Percentiles rank a stretch among this genome's conserved stretches.
These are phyloP conservation scores for Tricharina praecox DNA, from an alignment of 495 filamentous ascomycete genomes.

Conservation along the genomic window DNA sequence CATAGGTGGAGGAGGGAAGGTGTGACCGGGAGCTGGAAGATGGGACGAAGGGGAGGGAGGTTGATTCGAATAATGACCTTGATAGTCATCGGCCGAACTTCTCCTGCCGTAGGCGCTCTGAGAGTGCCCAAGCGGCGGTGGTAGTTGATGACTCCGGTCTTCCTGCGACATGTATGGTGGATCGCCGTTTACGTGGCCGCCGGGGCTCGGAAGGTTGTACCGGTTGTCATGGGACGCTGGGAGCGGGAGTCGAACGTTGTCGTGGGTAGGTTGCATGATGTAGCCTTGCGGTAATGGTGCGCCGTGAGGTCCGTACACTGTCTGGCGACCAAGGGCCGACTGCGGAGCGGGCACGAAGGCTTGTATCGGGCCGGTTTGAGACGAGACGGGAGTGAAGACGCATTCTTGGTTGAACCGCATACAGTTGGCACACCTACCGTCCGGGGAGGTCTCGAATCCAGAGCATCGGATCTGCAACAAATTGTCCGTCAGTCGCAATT, in stretches of 20 bases:
- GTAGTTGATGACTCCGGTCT: conserved; percentile 23
- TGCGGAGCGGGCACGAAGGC: conserved; percentile 64
- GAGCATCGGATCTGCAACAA: conserved; percentile 58
- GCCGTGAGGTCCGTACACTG: conserved; percentile 32
- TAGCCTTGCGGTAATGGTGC: conserved; percentile 35
- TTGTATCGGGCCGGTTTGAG: conserved; percentile 43
- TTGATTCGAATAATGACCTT: conserved; percentile 19
- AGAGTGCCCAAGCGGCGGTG: conserved; percentile 13
- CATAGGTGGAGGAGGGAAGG: background rate
- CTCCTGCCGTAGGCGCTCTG: conserved; percentile 19
- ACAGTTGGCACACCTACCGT: conserved; percentile 67
- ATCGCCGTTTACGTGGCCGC: background rate
- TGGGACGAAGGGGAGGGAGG: conserved; percentile 28
- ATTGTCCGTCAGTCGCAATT: too few relatives aligned
- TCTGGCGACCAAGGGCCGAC: conserved; percentile 16
- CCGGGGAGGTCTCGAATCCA: conserved; percentile 58
- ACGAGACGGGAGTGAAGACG: conserved; percentile 70
- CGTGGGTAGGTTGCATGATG: conserved; percentile 21
- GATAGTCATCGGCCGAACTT: conserved; percentile 23
- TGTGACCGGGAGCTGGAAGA: conserved; percentile 21
- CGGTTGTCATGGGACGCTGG: conserved; percentile 10
- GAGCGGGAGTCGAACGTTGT: conserved; percentile 29
- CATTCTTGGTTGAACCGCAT: conserved; percentile 69
- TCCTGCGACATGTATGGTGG: conserved; percentile 26
- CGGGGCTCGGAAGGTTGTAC: background rate